Evolutionary conservation across 2,329 filamentous ascomycete genomes (phyloP).

Genomic region (Trichoderma sp.): DNA sequence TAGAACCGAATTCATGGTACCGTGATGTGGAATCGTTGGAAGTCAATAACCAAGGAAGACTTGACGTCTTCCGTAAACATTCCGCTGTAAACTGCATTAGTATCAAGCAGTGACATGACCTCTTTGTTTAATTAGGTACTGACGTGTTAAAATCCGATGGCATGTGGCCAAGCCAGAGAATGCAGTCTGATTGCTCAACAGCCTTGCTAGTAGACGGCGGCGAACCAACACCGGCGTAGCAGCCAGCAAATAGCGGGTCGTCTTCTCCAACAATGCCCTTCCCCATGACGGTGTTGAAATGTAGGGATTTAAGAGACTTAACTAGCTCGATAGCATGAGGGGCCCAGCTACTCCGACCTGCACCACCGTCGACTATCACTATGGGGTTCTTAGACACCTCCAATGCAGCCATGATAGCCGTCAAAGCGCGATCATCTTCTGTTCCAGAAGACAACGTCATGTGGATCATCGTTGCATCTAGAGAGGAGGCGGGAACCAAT

Average conservation of each 20-base stretch:
- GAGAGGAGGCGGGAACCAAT: background rate
- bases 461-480: background rate
- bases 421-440: background rate
- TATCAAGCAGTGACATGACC: background rate
- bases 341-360: background rate
- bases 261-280: background rate
- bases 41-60: background rate
- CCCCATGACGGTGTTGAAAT: background rate
- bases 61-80: constrained; percentile 4
- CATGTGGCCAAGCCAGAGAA: constrained; percentile 23
- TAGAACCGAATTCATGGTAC: background rate
- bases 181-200: constrained; percentile 20
- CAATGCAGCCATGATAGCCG: background rate
- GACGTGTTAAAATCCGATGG: background rate
- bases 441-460: background rate
- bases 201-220: background rate
- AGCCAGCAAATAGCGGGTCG: background rate
- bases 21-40: background rate
- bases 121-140: background rate
- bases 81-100: background rate
- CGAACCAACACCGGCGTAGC: background rate
- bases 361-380: constrained; percentile 2
- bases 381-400: background rate
- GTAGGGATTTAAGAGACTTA: background rate
- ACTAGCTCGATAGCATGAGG: background rate